Evolutionary conservation across 768 basidiomycete species (phyloP).

Genomic region (Omphalotus guepiniiformis): DNA sequence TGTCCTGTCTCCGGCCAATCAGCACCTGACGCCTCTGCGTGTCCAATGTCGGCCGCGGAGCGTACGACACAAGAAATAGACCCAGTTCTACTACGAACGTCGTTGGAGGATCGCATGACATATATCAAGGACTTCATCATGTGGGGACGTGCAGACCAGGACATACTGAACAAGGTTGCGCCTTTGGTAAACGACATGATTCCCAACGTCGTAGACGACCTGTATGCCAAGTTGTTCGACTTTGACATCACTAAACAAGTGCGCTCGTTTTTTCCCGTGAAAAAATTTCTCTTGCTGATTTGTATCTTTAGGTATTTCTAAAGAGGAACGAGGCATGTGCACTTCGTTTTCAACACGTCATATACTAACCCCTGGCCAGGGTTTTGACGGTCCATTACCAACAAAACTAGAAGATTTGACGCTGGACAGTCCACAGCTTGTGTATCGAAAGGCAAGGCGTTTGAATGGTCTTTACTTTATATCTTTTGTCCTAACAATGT

Average conservation of each 20-base stretch:
- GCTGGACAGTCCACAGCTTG: constrained; percentile 41
- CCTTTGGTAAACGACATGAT: constrained; percentile 39
- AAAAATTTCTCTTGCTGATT: not conserved
- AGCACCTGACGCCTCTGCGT: not conserved
- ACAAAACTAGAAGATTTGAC: constrained; percentile 34
- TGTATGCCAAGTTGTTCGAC: constrained; percentile 42
- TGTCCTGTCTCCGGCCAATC: not conserved
- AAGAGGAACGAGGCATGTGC: constrained; percentile 24
- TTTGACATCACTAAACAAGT: constrained; percentile 42
- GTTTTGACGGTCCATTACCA: constrained; percentile 37
- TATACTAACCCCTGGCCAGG: constrained; percentile 17
- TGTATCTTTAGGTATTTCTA: constrained; percentile 18
- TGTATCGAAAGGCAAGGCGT: constrained; percentile 37
- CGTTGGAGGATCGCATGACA: constrained; percentile 29
- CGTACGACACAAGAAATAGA: constrained; percentile 7
- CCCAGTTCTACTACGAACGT: constrained; percentile 10
- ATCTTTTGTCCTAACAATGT: constrained; percentile 13
- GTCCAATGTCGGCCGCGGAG: not conserved
- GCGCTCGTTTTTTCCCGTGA: not conserved
- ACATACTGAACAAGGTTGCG: constrained; percentile 35
- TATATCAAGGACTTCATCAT: constrained; percentile 44
- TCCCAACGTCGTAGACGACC: constrained; percentile 37
- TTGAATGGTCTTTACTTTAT: constrained; percentile 18
- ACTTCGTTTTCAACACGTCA: not conserved
- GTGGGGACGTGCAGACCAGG: constrained; percentile 38